phyloP scores from a whole-genome alignment of 345 rosid species.

The Syzygium grande region DNA sequence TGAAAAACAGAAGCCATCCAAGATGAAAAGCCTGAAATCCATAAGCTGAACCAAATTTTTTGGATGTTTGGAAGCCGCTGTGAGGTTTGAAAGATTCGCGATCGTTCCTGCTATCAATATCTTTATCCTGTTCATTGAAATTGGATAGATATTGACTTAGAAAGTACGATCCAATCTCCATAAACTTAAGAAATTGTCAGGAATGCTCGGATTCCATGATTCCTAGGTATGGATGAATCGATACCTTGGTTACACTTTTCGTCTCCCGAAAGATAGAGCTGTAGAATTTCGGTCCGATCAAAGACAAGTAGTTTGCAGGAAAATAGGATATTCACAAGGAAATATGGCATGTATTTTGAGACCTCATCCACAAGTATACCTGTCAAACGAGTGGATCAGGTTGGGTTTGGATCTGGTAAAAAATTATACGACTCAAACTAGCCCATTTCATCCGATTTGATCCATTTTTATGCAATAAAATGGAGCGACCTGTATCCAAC shows the following conservation, averaged over 20 bases:
- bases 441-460: no score
- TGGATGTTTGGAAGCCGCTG: background rate
- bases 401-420: no score
- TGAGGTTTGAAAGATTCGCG: background rate
- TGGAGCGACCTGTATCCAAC: no score
- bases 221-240: background rate
- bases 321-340: background rate
- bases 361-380: background rate
- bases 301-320: background rate
- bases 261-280: background rate
- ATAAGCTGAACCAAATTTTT: background rate
- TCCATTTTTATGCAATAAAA: no score
- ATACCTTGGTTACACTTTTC: background rate
- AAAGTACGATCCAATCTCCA: background rate
- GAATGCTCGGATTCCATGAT: background rate
- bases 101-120: background rate
- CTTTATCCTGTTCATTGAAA: background rate
- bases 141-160: background rate
- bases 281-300: background rate
- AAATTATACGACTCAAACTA: no score
- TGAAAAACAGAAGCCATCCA: background rate
- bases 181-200: background rate
- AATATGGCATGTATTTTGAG: background rate
- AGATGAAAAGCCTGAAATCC: background rate
- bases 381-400: no score